Evolutionary conservation across 2,329 filamentous ascomycete genomes (phyloP).

Genomic region (Colletotrichum nymphaeae): DNA sequence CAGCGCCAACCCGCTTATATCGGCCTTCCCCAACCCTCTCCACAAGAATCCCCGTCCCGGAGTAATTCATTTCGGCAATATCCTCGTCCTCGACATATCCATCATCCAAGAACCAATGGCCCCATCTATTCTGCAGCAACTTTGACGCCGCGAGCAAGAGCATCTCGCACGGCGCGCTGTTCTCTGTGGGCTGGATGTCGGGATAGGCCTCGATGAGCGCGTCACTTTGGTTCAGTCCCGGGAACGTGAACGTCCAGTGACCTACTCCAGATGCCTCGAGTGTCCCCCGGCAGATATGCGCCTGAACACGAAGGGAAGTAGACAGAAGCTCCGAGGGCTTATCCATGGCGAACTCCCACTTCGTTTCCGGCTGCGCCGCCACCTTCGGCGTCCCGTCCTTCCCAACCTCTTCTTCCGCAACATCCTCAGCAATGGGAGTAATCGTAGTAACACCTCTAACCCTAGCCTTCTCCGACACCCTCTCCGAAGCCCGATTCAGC

Average conservation of each 20-base stretch:
- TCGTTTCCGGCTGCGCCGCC: neutral
- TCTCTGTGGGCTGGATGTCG: neutral
- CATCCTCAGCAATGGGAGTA: neutral
- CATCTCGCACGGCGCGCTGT: neutral
- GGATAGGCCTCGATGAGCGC: conserved; percentile 7
- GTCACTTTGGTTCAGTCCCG: neutral
- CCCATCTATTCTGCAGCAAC: neutral
- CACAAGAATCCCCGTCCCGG: conserved; percentile 9
- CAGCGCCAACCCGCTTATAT: neutral
- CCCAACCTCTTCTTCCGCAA: neutral
- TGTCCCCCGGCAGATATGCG: neutral
- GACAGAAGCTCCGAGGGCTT: neutral
- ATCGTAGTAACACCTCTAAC: neutral
- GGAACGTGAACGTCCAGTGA: neutral
- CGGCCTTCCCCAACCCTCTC: neutral
- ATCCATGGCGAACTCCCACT: neutral
- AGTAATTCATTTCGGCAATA: neutral
- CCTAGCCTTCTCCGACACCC: neutral
- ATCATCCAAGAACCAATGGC: neutral
- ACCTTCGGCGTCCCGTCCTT: too few relatives aligned
- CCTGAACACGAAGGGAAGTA: neutral
- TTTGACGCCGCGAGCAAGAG: conserved; percentile 7
- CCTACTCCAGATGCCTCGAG: neutral
- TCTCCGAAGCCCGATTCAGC: neutral
- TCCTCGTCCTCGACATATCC: conserved; percentile 11